Evolutionary conservation across 2,329 filamentous ascomycete genomes (phyloP), one percentile per base, ranked within the genome.

Genomic region (Coniochaeta hoffmannii): DNA sequence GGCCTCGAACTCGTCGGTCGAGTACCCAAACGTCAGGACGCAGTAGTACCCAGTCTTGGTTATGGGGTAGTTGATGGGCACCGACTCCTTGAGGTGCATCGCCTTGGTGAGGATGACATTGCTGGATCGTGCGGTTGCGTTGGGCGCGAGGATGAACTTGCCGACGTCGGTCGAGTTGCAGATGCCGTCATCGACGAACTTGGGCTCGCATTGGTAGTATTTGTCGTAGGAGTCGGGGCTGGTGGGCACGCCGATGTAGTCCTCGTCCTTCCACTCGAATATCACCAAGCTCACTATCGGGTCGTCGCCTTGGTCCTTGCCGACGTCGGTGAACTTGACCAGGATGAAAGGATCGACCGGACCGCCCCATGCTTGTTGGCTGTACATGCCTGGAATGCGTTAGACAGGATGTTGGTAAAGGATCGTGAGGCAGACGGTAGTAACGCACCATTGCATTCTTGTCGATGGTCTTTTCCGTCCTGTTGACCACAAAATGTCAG

Each of bases 21-120:
- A 83, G 68, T 84, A 93, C 22, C 80, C 81, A 60, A 85, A 86
- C 1, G 90, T 94, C 53, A 89, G 84, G 57, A 99, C 87, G 66
- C 94, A 99, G 71, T 96, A 99, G 73, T 97, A 99, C 28, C 94
- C 94, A 0, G 94, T 99, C 71, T 90, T 90, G 66, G 86, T 86
- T 64, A 97, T 86, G 6, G 83, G 78, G 68, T 97, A 99, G 60
- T 90, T 89, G 68, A 96, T 83, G 2, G 85, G 78, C 11, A 79
- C 76, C 1, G 89, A 80, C 55, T 89, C 77, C 61, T 90, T 93
- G 53, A 97, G 78, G 67, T 96, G 85, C 57, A 97, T 77, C 10
- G 91, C 90, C 69, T 88, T 78, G 58, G 90, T 93, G 61, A 89
- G 76, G 62, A 99, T 89, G 51, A 86, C 71, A 61, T 82, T 89